Base-by-base conservation (phyloP, 2,329 filamentous ascomycete genomes). In the Grosmannia serpens region DNA sequence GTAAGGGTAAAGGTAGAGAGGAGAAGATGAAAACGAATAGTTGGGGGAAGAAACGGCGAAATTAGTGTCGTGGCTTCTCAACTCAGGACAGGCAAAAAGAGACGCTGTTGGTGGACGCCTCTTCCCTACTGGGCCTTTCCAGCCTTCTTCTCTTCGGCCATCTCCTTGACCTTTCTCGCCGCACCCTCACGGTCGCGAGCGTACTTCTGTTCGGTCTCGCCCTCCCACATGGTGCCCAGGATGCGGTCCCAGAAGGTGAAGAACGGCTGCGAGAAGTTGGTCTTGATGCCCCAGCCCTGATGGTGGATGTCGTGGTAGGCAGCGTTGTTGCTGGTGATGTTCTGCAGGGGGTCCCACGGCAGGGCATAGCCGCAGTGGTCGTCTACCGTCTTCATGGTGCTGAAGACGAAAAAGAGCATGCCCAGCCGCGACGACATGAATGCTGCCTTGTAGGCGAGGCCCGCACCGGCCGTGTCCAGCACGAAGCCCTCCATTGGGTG, bases 211-310 rank as follows among this genome's bases (percentile, higher is more conserved):
- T 65, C 64, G 20, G 76, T 76, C 59, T 78, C 84, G 55, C 89
- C 89, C 60, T 81, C 83, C 85, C 91, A 96, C 72, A 84, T 87
- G 27, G 94, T 99, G 56, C 86, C 85, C 26, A 96, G 77, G 31
- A 91, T 68, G 53, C 82, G 79, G 70, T 99, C 94, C 90, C 94
- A 97, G 74, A 96, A 91, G 53, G 88, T 96, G 74, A 97, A 96
- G 75, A 91, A 95, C 3, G 89, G 89, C 72, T 95, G 89, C 6
- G 86, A 87, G 71, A 90, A 95, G 74, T 95, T 95, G 63, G 87
- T 88, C 81, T 97, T 99, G 79, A 99, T 96, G 59, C 94, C 94
- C 91, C 92, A 97, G 73, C 89, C 95, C 74, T 99, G 94, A 74
- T 99, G 94, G 73, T 99, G 94, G 60, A 99, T 92, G 69, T 99